A percentile compares a stretch with the other conserved stretches of the same genome.
Evolutionary conservation across 495 filamentous ascomycete species (phyloP).

Genomic region (Penicillium diatomitis): DNA sequence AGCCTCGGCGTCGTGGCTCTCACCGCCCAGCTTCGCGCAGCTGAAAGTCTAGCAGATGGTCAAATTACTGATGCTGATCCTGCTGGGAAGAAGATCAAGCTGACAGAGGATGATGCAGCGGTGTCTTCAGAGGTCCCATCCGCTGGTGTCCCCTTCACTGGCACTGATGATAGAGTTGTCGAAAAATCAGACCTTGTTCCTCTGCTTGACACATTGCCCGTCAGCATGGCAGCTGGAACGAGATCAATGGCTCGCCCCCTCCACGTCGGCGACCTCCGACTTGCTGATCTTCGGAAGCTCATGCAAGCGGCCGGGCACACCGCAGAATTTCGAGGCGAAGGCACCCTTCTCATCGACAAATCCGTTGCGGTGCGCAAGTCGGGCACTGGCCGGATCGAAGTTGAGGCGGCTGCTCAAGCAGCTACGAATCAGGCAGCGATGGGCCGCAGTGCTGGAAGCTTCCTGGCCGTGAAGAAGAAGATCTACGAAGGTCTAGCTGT

Average conservation of each 20-base stretch:
- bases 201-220: conserved; percentile 67
- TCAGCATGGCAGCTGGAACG: conserved; percentile 65
- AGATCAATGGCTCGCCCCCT: conserved; percentile 76
- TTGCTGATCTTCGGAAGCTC: conserved; percentile 78
- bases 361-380: conserved; percentile 82
- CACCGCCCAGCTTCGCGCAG: conserved; percentile 52
- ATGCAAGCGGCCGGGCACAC: conserved; percentile 76
- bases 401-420: conserved; percentile 61
- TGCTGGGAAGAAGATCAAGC: conserved; percentile 59
- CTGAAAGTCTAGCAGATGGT: conserved; percentile 17
- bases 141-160: conserved; percentile 6
- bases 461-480: conserved; percentile 67
- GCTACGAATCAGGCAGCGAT: conserved; percentile 22
- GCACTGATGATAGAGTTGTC: conserved; percentile 9
- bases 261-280: conserved; percentile 85
- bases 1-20: conserved; percentile 83
- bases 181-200: conserved; percentile 40
- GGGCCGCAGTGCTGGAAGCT: conserved; percentile 43
- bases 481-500: conserved; percentile 81
- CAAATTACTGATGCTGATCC: conserved; percentile 32
- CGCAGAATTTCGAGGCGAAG: conserved; percentile 90
- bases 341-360: conserved; percentile 81
- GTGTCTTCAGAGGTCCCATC: conserved; percentile 15
- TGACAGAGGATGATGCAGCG: conserved; percentile 36
- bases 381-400: conserved; percentile 75